These are phyloP conservation scores for Vigna nakashimae DNA, from an alignment of 306 rosid genomes.

Conservation along the genomic window DNA sequence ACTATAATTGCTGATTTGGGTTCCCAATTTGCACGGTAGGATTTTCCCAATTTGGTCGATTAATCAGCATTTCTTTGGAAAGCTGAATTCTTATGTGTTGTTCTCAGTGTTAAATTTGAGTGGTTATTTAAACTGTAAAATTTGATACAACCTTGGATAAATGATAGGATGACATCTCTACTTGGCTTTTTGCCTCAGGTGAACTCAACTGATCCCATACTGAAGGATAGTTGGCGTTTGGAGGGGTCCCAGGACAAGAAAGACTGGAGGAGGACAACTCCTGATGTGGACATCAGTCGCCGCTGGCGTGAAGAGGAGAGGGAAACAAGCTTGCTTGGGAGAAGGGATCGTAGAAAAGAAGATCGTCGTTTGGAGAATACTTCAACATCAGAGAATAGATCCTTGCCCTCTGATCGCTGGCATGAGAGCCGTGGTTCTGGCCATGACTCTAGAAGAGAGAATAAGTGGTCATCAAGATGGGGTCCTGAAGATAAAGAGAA, in stretches of 20 bases:
- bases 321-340: slow-evolving; percentile 73
- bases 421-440: slow-evolving; percentile 60
- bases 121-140: neutral
- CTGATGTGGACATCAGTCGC: slow-evolving; percentile 63
- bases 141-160: neutral
- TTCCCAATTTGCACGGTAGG: slow-evolving; percentile 27
- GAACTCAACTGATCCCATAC: slow-evolving; percentile 60
- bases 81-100: neutral
- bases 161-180: slow-evolving; percentile 39
- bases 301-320: slow-evolving; percentile 93
- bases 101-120: neutral
- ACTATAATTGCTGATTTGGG: slow-evolving; percentile 23
- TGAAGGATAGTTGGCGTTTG: slow-evolving; percentile 66
- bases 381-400: slow-evolving; percentile 61
- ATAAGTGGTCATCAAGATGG: slow-evolving; percentile 87
- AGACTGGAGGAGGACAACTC: slow-evolving; percentile 66
- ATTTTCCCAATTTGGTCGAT: slow-evolving; percentile 19
- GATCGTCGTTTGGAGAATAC: slow-evolving; percentile 65
- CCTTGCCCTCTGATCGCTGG: slow-evolving; percentile 63
- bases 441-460: slow-evolving; percentile 73
- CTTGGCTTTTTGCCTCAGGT: slow-evolving; percentile 54
- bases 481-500: slow-evolving; percentile 86
- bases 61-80: neutral
- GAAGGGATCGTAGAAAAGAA: slow-evolving; percentile 75
- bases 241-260: slow-evolving; percentile 77